phyloP scores from a whole-genome alignment of 2,329 filamentous ascomycete genomes.

The Alternaria dauci region DNA sequence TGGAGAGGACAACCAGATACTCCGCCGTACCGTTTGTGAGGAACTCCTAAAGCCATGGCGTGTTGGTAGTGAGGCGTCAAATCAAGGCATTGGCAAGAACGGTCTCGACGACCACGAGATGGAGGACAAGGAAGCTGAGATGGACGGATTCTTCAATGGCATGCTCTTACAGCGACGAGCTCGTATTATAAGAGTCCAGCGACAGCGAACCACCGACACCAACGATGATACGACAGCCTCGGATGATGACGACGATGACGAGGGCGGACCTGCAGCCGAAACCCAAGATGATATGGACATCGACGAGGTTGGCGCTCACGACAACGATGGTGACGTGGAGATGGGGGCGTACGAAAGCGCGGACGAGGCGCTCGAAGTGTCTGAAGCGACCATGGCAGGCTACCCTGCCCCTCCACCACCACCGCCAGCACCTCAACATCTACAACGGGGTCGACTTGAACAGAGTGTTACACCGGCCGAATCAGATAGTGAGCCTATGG shows the following conservation, averaged over 20 bases:
- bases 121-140: constrained; percentile 61
- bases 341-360: constrained; percentile 57
- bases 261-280: constrained; percentile 54
- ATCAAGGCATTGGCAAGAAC: constrained; percentile 77
- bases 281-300: constrained; percentile 59
- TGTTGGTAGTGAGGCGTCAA: constrained; percentile 81
- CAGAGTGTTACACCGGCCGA: constrained; percentile 74
- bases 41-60: constrained; percentile 90
- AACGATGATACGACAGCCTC: constrained; percentile 55
- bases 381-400: constrained; percentile 79
- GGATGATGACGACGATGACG: constrained; percentile 57
- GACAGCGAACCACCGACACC: constrained; percentile 50
- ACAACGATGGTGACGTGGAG: constrained; percentile 59
- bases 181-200: constrained; percentile 37
- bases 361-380: constrained; percentile 75
- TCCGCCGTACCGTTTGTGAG: constrained; percentile 86
- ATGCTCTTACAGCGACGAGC: constrained; percentile 39
- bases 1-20: constrained; percentile 77
- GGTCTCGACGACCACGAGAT: constrained; percentile 84
- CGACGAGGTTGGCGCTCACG: constrained; percentile 55
- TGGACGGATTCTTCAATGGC: constrained; percentile 38
- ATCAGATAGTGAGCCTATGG: constrained; percentile 73
- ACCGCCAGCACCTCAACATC: constrained; percentile 25
- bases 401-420: constrained; percentile 67
- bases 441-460: constrained; percentile 58